phyloP scores from a whole-genome alignment of 169 alveolate species.

The Cryptosporidium meleagridis region DNA sequence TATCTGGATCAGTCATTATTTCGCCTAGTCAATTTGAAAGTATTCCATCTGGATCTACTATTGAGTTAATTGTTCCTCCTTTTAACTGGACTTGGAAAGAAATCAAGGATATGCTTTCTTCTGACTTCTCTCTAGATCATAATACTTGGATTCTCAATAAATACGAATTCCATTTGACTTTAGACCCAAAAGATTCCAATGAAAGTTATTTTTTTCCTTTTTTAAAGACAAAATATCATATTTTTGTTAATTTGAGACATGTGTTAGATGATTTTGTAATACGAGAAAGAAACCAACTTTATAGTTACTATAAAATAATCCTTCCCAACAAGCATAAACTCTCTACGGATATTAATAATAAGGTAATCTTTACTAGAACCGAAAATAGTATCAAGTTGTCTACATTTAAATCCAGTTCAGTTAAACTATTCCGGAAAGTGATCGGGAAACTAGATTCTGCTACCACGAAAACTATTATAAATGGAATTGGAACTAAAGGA shows the following conservation, averaged over 20 bases:
- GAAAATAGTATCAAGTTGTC: not conserved
- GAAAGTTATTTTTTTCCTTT: not conserved
- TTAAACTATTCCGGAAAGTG: not conserved
- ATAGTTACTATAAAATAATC: not conserved
- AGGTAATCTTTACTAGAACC: not conserved
- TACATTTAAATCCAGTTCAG: not conserved
- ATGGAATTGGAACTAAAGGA: not conserved
- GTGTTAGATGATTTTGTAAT: not conserved
- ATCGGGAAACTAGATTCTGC: not conserved
- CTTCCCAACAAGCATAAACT: not conserved
- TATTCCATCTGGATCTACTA: not conserved
- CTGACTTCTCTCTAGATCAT: not conserved
- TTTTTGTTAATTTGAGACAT: conserved; percentile 29
- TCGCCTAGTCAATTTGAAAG: not conserved
- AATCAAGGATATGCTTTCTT: conserved; percentile 20
- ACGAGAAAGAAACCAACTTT: not conserved
- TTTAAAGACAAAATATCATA: not conserved
- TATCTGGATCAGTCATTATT: too few relatives aligned
- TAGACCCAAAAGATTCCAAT: not conserved
- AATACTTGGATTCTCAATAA: not conserved
- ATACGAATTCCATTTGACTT: not conserved
- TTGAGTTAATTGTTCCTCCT: conserved; percentile 32
- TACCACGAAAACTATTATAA: not conserved
- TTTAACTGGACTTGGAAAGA: conserved; percentile 29
- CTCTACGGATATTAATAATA: not conserved